These are phyloP conservation scores for Scheffersomyces coipomensis DNA, from an alignment of 805 yeast species.

Conservation along the genomic window DNA sequence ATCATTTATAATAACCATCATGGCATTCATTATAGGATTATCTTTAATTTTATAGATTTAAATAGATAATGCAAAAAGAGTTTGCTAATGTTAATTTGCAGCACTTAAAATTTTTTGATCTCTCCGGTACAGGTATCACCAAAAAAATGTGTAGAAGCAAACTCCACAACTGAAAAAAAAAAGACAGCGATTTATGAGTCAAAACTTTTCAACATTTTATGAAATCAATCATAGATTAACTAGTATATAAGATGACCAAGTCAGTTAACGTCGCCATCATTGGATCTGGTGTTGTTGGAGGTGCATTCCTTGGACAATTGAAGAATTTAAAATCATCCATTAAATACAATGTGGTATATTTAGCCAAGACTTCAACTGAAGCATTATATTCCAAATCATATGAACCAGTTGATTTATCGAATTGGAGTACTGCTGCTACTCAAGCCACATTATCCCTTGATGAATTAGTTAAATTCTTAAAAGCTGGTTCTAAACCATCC, in stretches of 20 bases:
- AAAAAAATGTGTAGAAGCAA: no score
- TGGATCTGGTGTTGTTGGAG: conserved; percentile 94
- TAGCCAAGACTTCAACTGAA: conserved; percentile 69
- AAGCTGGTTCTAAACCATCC: conserved; percentile 68
- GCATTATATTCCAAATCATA: conserved; percentile 70
- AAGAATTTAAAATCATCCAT: conserved; percentile 58
- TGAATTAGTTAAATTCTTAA: conserved; percentile 61
- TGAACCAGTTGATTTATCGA: conserved; percentile 62
- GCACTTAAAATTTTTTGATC: no score
- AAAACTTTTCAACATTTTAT: no score
- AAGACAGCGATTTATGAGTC: no score
- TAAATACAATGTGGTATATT: conserved; percentile 71
- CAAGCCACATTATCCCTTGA: conserved; percentile 52
- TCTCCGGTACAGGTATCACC: no score
- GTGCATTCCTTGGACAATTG: conserved; percentile 85
- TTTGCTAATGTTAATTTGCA: no score
- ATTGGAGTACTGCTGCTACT: conserved; percentile 53
- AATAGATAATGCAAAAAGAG: no score
- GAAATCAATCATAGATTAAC: not conserved
- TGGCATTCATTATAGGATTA: no score
- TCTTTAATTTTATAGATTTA: no score
- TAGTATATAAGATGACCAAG: conserved; percentile 17
- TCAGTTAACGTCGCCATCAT: conserved; percentile 46
- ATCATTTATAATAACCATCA: no score
- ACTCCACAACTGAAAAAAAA: no score